Percentiles rank a stretch among this genome's conserved stretches.
These are phyloP conservation scores for Epipyxis sp. DNA, from an alignment of 108 stramenopile genomes.

Conservation along the genomic window DNA sequence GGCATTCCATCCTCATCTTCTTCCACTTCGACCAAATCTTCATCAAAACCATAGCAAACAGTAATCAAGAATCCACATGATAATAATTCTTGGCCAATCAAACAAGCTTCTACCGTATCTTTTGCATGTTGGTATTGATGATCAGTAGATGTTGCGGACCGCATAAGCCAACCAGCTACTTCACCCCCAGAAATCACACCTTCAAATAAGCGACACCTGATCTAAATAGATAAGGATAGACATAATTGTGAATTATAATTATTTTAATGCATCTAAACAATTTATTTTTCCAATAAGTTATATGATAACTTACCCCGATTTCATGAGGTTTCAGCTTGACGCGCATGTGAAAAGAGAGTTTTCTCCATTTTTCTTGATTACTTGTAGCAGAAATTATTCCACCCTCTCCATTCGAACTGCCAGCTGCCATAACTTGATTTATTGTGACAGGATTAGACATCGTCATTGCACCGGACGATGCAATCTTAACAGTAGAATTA, in stretches of 20 bases:
- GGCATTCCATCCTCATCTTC: background rate
- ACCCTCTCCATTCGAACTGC: background rate
- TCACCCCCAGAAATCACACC: slow-evolving; percentile 31
- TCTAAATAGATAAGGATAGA: too few relatives aligned
- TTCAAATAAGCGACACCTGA: slow-evolving; percentile 34
- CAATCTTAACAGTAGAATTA: background rate
- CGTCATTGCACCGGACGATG: background rate
- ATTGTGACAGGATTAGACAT: too few relatives aligned
- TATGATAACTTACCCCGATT: slow-evolving; percentile 13
- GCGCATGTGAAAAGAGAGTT: background rate
- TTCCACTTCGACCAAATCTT: background rate
- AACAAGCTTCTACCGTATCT: slow-evolving; percentile 24
- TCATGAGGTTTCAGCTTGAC: background rate
- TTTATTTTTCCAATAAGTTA: too few relatives aligned
- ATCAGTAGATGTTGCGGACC: background rate
- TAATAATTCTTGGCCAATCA: slow-evolving; percentile 26
- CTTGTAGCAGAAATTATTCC: background rate
- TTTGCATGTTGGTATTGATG: background rate
- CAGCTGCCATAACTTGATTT: slow-evolving; percentile 1
- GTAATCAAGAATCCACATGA: background rate
- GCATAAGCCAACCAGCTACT: slow-evolving; percentile 6
- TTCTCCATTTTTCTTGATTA: slow-evolving; percentile 23
- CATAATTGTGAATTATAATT: too few relatives aligned
- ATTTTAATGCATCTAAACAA: too few relatives aligned
- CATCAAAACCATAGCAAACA: slow-evolving; percentile 12